Conservation (phyloP, 208 protist genomes). For the Zelonia costaricensis region DNA sequence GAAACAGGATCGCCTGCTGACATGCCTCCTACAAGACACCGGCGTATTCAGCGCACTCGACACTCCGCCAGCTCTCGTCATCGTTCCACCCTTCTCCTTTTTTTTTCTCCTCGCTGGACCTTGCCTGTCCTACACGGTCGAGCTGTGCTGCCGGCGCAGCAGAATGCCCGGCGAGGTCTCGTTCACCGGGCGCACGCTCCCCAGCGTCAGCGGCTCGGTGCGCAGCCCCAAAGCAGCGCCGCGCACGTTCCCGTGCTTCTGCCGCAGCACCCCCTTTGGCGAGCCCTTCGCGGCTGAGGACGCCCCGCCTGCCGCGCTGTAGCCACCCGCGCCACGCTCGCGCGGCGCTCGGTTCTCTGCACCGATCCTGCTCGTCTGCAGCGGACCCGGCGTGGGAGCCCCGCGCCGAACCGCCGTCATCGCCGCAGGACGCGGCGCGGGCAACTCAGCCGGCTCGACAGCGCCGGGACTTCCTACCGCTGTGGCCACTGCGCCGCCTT, state of each 20-base stretch:
- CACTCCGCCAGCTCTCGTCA: too few relatives aligned
- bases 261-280: neutral
- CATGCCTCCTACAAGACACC: too few relatives aligned
- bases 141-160: conserved; percentile 5
- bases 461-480: too few relatives aligned
- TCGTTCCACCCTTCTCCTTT: too few relatives aligned
- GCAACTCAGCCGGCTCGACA: too few relatives aligned
- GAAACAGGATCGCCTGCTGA: too few relatives aligned
- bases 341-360: neutral
- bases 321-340: neutral
- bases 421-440: neutral
- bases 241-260: neutral
- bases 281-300: neutral
- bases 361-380: neutral
- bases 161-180: conserved; percentile 38
- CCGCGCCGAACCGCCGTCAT: neutral
- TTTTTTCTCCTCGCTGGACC: neutral
- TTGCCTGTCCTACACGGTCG: neutral
- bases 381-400: too few relatives aligned
- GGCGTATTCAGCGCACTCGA: too few relatives aligned
- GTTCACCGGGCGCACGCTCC: conserved; percentile 34
- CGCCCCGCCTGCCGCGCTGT: neutral
- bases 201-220: conserved; percentile 18
- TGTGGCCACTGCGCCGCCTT: too few relatives aligned
- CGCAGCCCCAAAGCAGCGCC: neutral